Conservation (phyloP, 352 stramenopile species). For the Hyphochytrium catenoides region DNA sequence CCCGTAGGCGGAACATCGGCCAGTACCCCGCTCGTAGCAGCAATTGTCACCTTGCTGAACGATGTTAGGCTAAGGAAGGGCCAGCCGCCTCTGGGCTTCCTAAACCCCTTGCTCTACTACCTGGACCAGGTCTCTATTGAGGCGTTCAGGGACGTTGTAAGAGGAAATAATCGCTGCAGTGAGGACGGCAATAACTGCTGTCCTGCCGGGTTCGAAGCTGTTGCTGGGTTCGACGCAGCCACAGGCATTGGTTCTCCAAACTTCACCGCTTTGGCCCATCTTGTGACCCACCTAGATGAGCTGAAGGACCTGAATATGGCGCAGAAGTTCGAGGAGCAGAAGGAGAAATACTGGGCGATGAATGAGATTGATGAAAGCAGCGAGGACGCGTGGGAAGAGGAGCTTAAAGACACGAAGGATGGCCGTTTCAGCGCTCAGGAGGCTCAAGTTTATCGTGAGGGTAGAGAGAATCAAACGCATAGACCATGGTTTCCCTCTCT, state of each 20-base stretch:
- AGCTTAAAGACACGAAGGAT: too few relatives aligned
- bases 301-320: too few relatives aligned
- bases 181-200: constrained; percentile 11
- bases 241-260: constrained; percentile 60
- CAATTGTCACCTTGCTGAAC: constrained; percentile 67
- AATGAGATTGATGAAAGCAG: too few relatives aligned
- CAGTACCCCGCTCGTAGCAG: constrained; percentile 49
- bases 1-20: constrained; percentile 34
- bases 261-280: constrained; percentile 18
- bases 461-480: too few relatives aligned
- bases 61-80: constrained; percentile 43
- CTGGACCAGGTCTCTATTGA: constrained; percentile 19
- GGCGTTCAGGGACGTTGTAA: constrained; percentile 58
- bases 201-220: constrained; percentile 48
- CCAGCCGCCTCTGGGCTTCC: constrained; percentile 50
- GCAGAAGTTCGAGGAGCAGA: too few relatives aligned
- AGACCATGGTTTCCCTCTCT: too few relatives aligned
- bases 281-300: constrained; percentile 1
- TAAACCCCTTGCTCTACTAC: constrained; percentile 60
- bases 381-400: too few relatives aligned
- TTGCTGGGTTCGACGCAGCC: constrained; percentile 57
- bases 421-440: too few relatives aligned
- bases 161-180: constrained; percentile 45
- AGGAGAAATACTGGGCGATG: too few relatives aligned
- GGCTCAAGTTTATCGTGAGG: too few relatives aligned